Conservation (phyloP, 345 rosid species). For the Syzygium aromaticum region DNA sequence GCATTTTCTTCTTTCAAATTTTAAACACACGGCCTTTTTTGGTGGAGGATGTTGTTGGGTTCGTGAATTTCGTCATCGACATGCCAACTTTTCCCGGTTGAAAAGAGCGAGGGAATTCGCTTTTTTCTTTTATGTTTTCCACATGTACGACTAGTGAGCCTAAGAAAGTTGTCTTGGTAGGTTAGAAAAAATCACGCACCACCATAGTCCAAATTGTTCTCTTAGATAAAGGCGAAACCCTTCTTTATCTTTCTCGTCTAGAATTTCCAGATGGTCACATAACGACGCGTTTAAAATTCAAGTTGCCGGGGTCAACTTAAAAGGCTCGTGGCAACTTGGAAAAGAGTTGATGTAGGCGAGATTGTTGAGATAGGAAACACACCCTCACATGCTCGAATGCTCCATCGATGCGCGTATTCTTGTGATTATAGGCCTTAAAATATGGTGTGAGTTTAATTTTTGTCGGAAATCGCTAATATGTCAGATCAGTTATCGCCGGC, state of each 20-base stretch:
- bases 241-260: not conserved
- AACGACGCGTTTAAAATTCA: not conserved
- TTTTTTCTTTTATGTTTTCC: not conserved
- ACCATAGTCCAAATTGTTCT: not conserved
- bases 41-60: not conserved
- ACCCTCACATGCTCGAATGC: not conserved
- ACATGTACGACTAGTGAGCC: not conserved
- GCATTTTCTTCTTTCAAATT: no score
- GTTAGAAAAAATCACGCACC: not conserved
- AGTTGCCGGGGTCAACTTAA: not conserved
- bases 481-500: accelerated
- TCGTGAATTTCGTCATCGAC: not conserved
- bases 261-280: not conserved
- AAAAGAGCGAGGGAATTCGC: not conserved
- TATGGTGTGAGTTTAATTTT: not conserved
- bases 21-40: not conserved
- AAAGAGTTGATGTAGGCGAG: not conserved
- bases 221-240: not conserved
- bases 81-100: not conserved
- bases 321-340: not conserved
- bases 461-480: accelerated
- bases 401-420: not conserved
- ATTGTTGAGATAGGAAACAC: not conserved
- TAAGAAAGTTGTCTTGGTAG: not conserved
- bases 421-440: not conserved